A percentile compares a stretch with the other conserved stretches of the same genome.
Conservation (phyloP, 1,139 yeast species). For the Pneumocystis jirovecii region DNA sequence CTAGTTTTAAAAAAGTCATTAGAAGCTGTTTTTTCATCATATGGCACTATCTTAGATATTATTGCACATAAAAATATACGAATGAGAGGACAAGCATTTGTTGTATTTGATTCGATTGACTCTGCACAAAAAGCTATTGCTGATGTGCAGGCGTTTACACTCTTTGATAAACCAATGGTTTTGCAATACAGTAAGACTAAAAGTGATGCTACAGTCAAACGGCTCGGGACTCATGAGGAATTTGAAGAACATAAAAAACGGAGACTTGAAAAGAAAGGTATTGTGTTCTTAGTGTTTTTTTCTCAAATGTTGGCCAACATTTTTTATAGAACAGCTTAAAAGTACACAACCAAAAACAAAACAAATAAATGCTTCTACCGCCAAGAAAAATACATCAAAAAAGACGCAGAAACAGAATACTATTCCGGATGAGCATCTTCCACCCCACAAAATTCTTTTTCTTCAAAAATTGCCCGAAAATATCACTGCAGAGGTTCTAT, state of each 20-base stretch:
- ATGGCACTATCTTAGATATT: constrained; percentile 40
- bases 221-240: constrained; percentile 20
- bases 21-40: constrained; percentile 29
- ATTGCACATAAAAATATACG: constrained; percentile 47
- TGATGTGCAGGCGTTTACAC: constrained; percentile 29
- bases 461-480: constrained; percentile 47
- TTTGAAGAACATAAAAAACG: constrained; percentile 23
- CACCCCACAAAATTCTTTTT: constrained; percentile 58
- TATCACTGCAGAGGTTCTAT: constrained; percentile 31
- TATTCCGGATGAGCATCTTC: constrained; percentile 25
- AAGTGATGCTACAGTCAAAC: constrained; percentile 33
- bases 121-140: constrained; percentile 39
- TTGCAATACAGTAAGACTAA: constrained; percentile 31
- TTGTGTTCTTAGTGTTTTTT: not conserved
- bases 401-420: constrained; percentile 18
- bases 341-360: constrained; percentile 14
- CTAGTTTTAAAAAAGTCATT: constrained; percentile 35
- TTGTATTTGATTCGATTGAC: constrained; percentile 38
- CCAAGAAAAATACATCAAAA: constrained; percentile 15
- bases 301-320: not conserved
- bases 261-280: constrained; percentile 18
- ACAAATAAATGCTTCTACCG: constrained; percentile 15
- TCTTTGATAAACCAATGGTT: constrained; percentile 43
- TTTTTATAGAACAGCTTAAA: constrained; percentile 5
- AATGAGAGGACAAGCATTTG: constrained; percentile 77